These are phyloP conservation scores for Mariannaea elegans DNA, from an alignment of 2,329 filamentous ascomycete genomes.

Conservation along the genomic window DNA sequence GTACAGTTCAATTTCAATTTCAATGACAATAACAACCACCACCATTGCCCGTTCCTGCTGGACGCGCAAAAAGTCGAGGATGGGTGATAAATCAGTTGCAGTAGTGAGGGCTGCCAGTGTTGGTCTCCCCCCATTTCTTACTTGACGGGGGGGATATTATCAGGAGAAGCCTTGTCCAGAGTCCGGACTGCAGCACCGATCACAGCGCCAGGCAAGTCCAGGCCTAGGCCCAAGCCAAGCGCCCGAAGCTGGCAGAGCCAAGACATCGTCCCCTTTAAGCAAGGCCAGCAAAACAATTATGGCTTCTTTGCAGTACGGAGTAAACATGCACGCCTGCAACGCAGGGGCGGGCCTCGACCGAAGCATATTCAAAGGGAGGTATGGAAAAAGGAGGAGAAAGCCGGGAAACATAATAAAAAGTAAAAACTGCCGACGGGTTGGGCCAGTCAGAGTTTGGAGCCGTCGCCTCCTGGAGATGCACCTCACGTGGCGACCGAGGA, in stretches of 20 bases:
- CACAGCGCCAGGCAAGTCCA: background rate
- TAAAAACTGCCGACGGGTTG: slow-evolving; percentile 25
- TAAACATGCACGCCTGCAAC: background rate
- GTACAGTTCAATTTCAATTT: too few species aligned
- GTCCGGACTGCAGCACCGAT: background rate
- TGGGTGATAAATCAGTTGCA: slow-evolving; percentile 1
- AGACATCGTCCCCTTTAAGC: background rate
- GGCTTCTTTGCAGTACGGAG: background rate
- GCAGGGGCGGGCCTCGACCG: slow-evolving; percentile 1
- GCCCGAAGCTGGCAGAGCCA: background rate
- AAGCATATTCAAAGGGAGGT: background rate
- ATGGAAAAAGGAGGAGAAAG: background rate
- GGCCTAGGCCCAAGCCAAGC: slow-evolving; percentile 6
- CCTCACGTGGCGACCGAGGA: slow-evolving; percentile 48
- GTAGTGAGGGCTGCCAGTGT: slow-evolving; percentile 1
- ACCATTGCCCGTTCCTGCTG: background rate
- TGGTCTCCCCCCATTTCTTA: background rate
- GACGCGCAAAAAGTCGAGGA: background rate
- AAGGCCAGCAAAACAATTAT: background rate
- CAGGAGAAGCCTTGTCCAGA: background rate
- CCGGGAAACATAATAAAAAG: slow-evolving; percentile 1
- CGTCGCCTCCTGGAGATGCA: slow-evolving; percentile 28
- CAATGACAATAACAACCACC: too few species aligned
- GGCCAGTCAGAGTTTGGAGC: slow-evolving; percentile 29
- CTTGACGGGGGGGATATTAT: background rate